Evolutionary conservation across 78 protist species (phyloP).

Genomic region (Cavenderia fasciculata): DNA sequence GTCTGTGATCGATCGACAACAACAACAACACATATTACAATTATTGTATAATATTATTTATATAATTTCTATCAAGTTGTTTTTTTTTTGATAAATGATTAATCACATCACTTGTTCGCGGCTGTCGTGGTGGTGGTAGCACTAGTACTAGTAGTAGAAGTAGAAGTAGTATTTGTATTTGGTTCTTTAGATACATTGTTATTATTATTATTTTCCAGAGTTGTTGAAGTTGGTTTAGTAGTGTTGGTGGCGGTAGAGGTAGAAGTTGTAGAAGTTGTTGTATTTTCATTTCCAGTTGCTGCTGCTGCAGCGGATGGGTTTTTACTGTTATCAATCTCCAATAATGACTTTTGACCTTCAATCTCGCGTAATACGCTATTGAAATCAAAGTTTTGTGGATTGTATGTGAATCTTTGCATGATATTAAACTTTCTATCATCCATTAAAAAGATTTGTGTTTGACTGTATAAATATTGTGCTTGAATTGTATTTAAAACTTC

Average conservation of each 20-base stretch:
- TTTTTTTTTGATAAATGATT: no score
- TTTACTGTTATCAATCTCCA: not conserved
- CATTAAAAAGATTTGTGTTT: conserved; percentile 48
- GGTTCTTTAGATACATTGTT: not conserved
- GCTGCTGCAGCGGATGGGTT: not conserved
- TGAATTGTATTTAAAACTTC: conserved; percentile 59
- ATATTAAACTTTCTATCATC: conserved; percentile 58
- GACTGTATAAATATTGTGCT: conserved; percentile 50
- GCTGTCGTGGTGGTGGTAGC: no score
- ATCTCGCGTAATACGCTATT: conserved; percentile 20
- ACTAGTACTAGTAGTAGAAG: not conserved
- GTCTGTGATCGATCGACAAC: no score
- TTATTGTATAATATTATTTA: no score
- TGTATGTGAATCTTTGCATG: conserved; percentile 42
- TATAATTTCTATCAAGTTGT: no score
- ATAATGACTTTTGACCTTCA: not conserved
- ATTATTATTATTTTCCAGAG: not conserved
- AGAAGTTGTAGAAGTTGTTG: not conserved
- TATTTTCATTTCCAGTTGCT: no score
- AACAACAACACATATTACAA: no score
- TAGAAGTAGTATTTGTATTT: not conserved
- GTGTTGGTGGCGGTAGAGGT: not conserved
- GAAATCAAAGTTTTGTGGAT: conserved; percentile 43
- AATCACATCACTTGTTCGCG: no score
- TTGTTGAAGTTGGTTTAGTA: not conserved